These are phyloP conservation scores for Phalaenopsis aphrodite DNA, from an alignment of 106 monocot genomes.

Conservation along the genomic window DNA sequence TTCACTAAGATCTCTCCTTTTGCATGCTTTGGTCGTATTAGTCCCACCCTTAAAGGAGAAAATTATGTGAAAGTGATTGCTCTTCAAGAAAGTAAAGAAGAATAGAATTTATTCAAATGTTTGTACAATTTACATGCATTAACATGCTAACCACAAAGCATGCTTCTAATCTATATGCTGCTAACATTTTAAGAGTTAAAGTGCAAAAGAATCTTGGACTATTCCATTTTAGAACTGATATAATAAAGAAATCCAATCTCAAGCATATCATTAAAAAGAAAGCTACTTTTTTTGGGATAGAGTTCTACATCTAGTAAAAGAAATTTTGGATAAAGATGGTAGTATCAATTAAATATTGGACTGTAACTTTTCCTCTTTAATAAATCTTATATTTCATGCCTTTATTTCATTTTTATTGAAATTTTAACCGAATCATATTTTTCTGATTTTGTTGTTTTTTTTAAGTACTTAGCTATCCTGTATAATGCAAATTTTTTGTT, in stretches of 20 bases:
- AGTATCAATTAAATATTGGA: not conserved
- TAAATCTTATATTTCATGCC: not conserved
- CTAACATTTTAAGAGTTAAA: not conserved
- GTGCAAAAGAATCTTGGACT: not conserved
- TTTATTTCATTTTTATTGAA: not conserved
- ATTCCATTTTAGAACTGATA: not conserved
- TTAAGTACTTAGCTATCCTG: not conserved
- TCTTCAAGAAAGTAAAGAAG: conserved; percentile 1
- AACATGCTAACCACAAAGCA: not conserved
- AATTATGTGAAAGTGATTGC: not conserved
- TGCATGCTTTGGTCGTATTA: not conserved
- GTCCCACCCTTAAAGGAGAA: too few relatives aligned
- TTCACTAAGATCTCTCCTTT: not conserved
- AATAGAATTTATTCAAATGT: conserved; percentile 1
- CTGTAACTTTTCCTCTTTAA: not conserved
- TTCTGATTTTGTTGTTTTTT: not conserved
- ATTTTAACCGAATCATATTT: not conserved
- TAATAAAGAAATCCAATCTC: not conserved
- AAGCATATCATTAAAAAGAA: not conserved
- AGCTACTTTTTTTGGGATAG: not conserved
- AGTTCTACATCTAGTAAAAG: not conserved
- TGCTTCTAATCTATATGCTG: not conserved
- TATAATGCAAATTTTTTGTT: not conserved
- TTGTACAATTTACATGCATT: not conserved
- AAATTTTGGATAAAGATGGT: not conserved